A percentile compares a stretch with the other conserved stretches of the same genome.
phyloP scores from a whole-genome alignment of 2,329 filamentous ascomycete genomes.

The Sporothrix pseudoabietina region DNA sequence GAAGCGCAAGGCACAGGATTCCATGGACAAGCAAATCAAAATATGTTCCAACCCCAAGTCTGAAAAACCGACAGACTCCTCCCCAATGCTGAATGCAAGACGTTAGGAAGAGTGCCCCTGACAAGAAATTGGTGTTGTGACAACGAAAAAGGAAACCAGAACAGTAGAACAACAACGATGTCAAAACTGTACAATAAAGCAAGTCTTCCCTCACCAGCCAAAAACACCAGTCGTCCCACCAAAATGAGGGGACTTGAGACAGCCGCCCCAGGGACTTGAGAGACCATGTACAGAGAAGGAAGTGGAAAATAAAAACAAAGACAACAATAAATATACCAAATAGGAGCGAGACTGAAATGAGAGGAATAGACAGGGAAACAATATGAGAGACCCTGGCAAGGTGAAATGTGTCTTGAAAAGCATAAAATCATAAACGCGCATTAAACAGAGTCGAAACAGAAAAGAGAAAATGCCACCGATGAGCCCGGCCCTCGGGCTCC shows the following conservation, averaged over 20 bases:
- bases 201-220: conserved; percentile 20
- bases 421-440: conserved; percentile 22
- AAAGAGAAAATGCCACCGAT: conserved; percentile 1
- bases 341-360: background rate
- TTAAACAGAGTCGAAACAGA: conserved; percentile 6
- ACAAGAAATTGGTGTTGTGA: background rate
- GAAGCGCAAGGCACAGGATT: background rate
- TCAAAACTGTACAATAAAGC: background rate
- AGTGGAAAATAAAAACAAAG: background rate
- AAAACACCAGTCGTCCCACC: conserved; percentile 28
- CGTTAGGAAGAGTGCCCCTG: background rate
- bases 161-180: background rate
- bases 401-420: background rate
- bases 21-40: conserved; percentile 4
- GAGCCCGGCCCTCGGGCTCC: conserved; percentile 14
- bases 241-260: conserved; percentile 18
- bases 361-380: conserved; percentile 6
- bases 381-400: background rate
- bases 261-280: conserved; percentile 8
- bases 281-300: conserved; percentile 18
- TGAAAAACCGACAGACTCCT: background rate
- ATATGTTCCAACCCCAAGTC: background rate
- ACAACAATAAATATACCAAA: background rate
- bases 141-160: conserved; percentile 14
- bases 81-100: background rate